phyloP scores from a whole-genome alignment of 2,329 filamentous ascomycete species.

The Exophiala sideris region DNA sequence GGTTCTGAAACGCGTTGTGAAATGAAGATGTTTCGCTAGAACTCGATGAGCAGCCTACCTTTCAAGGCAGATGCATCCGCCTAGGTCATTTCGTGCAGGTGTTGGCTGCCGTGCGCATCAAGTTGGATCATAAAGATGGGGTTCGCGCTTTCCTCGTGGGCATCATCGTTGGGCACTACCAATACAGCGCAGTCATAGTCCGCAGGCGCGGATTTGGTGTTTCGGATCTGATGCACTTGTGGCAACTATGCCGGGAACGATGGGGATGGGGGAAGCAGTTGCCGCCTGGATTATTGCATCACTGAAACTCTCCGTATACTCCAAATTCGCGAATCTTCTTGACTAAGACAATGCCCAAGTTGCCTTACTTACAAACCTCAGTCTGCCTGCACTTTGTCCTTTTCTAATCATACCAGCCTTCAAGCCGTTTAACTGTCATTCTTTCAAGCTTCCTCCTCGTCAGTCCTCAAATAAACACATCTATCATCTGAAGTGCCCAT shows the following conservation, averaged over 20 bases:
- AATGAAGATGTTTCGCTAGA: not conserved
- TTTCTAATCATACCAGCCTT: slow-evolving; percentile 15
- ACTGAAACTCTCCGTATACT: not conserved
- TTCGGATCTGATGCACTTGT: too few species aligned
- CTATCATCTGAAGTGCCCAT: slow-evolving; percentile 15
- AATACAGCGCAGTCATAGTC: too few species aligned
- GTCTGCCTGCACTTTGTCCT: slow-evolving; percentile 15
- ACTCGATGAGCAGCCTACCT: not conserved
- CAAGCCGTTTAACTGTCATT: slow-evolving; percentile 5
- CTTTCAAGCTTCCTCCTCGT: slow-evolving; percentile 10
- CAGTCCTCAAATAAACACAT: slow-evolving; percentile 6
- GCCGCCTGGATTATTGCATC: slow-evolving; percentile 1
- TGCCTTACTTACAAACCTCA: slow-evolving; percentile 3
- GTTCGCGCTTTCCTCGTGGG: too few species aligned
- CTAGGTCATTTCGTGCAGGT: too few species aligned
- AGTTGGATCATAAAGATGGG: too few species aligned
- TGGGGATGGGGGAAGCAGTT: not conserved
- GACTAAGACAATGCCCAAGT: slow-evolving; percentile 11
- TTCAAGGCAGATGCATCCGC: not conserved
- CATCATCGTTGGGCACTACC: too few species aligned
- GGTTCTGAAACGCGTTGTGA: not conserved
- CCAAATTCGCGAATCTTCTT: slow-evolving; percentile 26
- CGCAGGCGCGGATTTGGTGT: too few species aligned
- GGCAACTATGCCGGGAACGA: too few species aligned
- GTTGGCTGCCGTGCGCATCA: too few species aligned